Conservation (phyloP, 75 land plant species). For the Pinus taeda region DNA sequence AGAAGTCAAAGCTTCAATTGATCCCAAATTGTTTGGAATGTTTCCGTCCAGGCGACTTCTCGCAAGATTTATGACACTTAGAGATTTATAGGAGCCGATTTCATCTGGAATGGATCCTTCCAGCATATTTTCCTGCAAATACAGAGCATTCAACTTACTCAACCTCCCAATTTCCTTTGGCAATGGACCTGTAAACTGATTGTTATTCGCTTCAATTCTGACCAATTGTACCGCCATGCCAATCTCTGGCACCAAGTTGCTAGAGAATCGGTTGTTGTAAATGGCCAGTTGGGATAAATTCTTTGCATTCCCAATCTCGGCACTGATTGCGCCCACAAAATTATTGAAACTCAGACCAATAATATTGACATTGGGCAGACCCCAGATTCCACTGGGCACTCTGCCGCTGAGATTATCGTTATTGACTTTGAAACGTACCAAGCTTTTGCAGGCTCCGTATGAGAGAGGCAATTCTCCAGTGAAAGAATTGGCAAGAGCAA, state of each 20-base stretch:
- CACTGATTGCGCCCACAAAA: conserved; percentile 55
- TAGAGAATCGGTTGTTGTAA: conserved; percentile 45
- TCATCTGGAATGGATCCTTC: conserved; percentile 60
- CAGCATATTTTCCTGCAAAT: conserved; percentile 46
- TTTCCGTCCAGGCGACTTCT: conserved; percentile 46
- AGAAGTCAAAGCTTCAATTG: conserved; percentile 35
- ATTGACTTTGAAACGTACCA: conserved; percentile 16
- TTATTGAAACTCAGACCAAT: conserved; percentile 45
- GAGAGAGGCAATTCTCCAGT: conserved; percentile 41
- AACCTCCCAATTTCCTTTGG: conserved; percentile 45
- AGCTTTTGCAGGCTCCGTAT: conserved; percentile 19
- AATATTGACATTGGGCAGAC: conserved; percentile 16
- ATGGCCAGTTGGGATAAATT: conserved; percentile 23
- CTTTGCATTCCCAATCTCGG: conserved; percentile 39
- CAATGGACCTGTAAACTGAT: conserved; percentile 48
- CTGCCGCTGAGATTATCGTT: conserved; percentile 25
- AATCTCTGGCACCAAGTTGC: conserved; percentile 49
- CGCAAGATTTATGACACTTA: conserved; percentile 44
- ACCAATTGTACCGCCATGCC: conserved; percentile 27
- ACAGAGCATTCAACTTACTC: conserved; percentile 28
- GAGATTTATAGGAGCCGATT: conserved; percentile 29
- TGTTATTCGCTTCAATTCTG: conserved; percentile 29
- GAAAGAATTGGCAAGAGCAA: conserved; percentile 68
- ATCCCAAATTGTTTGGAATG: conserved; percentile 62
- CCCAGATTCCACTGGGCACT: conserved; percentile 20